Base-by-base conservation (phyloP, 495 filamentous ascomycete genomes). In the Aspergillus funiculosus region DNA sequence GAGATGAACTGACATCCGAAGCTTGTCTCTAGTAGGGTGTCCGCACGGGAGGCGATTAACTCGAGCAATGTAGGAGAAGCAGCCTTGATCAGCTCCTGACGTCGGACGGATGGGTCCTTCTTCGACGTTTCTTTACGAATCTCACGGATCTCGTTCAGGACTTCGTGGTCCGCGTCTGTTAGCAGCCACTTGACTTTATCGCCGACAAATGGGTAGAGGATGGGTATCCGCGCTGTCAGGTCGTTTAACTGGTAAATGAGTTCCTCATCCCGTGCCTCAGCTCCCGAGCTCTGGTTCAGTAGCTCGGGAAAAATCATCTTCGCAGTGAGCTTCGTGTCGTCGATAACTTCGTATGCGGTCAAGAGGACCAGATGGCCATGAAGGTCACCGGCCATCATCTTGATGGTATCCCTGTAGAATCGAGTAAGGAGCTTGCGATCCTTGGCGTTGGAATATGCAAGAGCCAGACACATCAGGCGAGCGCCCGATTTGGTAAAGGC, bases 401-500 rank as follows among this genome's bases (percentile, higher is more conserved):
- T 82, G 55, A 91, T 75, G 10, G 79, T 87, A 53, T 92, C 87
- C 52, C 91, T 89, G 74, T 86, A 94, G 31, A 81, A 81, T 62
- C 83, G 85, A 24, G 95, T 70, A 36, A 97, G 83, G 46, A 83
- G 72, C 69, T 94, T 94, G 48, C 92, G 83, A 63, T 97, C 94
- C 70, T 96, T 97, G 48, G 94, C 89, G 44, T 68, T 83, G 37
- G 87, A 84, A 52, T 92, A 75, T 14, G 94, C 88, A 22, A 99
- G 67, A 18, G 83, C 76, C 20, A 92, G 69, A 56, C 80, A 90
- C 34, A 89, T 86, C 22, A 99, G 68, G 20, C 84, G 76, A 21
- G 89, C 79, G 9, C 94, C 94, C 2, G 88, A 85, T 52, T 81
- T 85, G 18, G 94, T 96, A 72, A 97, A 99, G 15, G 89, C 90